Percentiles rank a stretch among this genome's conserved stretches.
These are phyloP conservation scores for Domatiomyces globalis DNA, from an alignment of 2,329 filamentous ascomycete species.

Conservation along the genomic window DNA sequence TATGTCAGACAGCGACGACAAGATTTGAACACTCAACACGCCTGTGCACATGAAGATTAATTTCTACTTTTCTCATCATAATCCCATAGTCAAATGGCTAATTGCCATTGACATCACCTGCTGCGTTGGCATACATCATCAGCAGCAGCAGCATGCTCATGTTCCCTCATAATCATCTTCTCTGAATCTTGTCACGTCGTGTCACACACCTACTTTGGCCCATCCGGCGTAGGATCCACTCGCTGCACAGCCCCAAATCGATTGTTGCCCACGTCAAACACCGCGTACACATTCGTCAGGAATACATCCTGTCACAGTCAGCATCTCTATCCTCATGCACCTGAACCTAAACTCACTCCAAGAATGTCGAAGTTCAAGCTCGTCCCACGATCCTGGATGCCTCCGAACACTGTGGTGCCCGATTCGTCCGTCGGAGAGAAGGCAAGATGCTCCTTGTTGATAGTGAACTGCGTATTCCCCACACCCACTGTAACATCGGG, in stretches of 20 bases:
- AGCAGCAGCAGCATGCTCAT: background rate
- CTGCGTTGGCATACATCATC: background rate
- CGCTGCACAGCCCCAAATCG: conserved; percentile 48
- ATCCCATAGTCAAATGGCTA: background rate
- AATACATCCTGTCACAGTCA: background rate
- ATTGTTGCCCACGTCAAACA: conserved; percentile 46
- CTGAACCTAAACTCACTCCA: conserved; percentile 49
- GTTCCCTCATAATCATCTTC: background rate
- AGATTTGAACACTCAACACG: no score
- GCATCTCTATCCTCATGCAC: conserved; percentile 27
- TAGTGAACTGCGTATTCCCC: conserved; percentile 44
- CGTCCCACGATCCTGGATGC: conserved; percentile 48
- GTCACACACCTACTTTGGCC: background rate
- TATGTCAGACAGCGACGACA: no score
- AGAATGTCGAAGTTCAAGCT: conserved; percentile 46
- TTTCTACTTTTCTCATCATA: background rate
- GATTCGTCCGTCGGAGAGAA: conserved; percentile 36
- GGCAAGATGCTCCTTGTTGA: conserved; percentile 49
- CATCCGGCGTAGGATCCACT: conserved; percentile 23
- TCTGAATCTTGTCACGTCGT: background rate
- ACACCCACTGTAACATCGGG: conserved; percentile 51
- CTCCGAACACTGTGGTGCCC: conserved; percentile 46
- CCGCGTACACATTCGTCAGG: conserved; percentile 1
- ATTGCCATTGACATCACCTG: background rate
- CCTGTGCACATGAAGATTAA: no score